Evolutionary conservation across 371 early-diverging fungal species (phyloP).

Genomic region (Fennellomyces sp.): DNA sequence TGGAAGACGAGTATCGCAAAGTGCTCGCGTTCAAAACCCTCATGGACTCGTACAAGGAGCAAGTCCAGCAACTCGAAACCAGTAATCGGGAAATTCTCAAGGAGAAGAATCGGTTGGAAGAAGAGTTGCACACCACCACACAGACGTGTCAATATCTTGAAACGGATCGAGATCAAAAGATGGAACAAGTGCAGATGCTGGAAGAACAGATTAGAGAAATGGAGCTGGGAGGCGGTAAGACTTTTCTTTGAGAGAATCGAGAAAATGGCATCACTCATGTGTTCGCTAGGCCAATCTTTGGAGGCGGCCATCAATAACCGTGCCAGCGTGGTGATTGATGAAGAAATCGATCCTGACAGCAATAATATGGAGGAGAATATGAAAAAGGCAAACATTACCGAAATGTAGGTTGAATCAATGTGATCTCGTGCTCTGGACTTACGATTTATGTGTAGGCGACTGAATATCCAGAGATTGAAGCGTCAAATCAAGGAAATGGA

Average conservation of each 20-base stretch:
- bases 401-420: constrained; percentile 39
- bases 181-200: constrained; percentile 76
- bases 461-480: constrained; percentile 40
- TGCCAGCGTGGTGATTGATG: constrained; percentile 42
- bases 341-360: constrained; percentile 20
- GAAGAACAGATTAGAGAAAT: constrained; percentile 85
- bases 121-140: constrained; percentile 64
- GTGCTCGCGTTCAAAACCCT: constrained; percentile 75
- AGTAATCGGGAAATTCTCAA: constrained; percentile 66
- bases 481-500: constrained; percentile 44
- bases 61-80: constrained; percentile 73
- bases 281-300: constrained; percentile 23
- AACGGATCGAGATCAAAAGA: constrained; percentile 65
- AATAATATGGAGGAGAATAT: constrained; percentile 47
- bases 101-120: constrained; percentile 71
- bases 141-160: constrained; percentile 70
- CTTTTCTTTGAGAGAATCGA: neutral
- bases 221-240: constrained; percentile 65
- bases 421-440: too few species aligned
- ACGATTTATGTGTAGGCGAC: too few species aligned
- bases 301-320: constrained; percentile 37
- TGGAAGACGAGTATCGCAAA: constrained; percentile 90
- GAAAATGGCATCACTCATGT: too few species aligned
- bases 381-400: constrained; percentile 55
- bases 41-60: constrained; percentile 87